These are phyloP conservation scores for Solanum habrochaites DNA, from an alignment of 257 asterid species.

Conservation along the genomic window DNA sequence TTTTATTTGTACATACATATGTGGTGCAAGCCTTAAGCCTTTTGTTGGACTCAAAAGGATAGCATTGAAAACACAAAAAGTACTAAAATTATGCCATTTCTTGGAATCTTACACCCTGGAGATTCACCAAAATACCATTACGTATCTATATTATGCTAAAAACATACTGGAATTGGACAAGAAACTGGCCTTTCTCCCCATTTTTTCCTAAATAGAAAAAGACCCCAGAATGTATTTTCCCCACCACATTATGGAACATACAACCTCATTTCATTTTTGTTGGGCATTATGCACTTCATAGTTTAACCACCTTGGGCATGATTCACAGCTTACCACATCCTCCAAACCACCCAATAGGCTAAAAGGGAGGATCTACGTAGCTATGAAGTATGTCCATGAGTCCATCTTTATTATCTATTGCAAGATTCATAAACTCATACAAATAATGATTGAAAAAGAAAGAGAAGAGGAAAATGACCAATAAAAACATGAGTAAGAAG, in stretches of 20 bases:
- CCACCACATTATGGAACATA: neutral
- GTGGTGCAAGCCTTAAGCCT: neutral
- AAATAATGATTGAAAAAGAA: neutral
- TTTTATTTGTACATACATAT: neutral
- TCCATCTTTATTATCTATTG: neutral
- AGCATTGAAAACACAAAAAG: neutral
- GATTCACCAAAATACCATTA: neutral
- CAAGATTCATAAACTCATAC: neutral
- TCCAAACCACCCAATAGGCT: neutral
- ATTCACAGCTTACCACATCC: neutral
- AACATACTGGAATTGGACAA: neutral
- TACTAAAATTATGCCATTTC: neutral
- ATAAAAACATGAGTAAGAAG: neutral
- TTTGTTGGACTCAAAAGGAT: neutral
- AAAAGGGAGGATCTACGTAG: neutral
- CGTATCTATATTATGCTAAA: neutral
- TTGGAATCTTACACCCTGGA: neutral
- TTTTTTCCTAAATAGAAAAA: neutral
- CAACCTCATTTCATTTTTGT: neutral
- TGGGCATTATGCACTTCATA: neutral
- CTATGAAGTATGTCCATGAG: neutral
- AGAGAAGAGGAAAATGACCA: neutral
- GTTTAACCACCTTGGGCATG: neutral
- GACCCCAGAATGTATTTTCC: neutral
- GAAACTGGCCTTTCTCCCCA: neutral